These are phyloP conservation scores for Eremochloa ophiuroides DNA, from an alignment of 176 grass and related monocot genomes.

Conservation along the genomic window DNA sequence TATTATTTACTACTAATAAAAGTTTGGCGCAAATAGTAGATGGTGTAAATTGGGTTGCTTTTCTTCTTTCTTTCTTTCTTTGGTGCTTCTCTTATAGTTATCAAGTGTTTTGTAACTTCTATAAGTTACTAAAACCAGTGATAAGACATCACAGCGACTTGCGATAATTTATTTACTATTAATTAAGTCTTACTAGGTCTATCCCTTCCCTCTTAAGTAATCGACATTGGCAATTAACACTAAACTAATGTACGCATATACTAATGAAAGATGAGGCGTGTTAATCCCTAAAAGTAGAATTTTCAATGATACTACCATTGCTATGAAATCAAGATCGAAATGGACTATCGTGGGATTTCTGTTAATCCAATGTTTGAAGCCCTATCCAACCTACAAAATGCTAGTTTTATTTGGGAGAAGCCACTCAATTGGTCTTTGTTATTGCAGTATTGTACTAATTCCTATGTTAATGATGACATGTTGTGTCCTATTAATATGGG, in stretches of 20 bases:
- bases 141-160: not conserved
- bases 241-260: not conserved
- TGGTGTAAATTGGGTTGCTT: not conserved
- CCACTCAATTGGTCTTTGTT: not conserved
- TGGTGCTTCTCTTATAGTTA: no score
- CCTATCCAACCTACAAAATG: not conserved
- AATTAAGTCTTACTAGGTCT: not conserved
- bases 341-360: not conserved
- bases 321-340: not conserved
- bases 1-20: not conserved
- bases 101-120: not conserved
- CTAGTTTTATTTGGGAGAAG: not conserved
- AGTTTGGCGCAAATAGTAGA: no score
- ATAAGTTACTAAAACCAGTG: not conserved
- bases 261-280: not conserved
- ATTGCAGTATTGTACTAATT: not conserved
- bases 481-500: not conserved
- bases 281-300: not conserved
- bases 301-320: not conserved
- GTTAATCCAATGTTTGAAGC: not conserved
- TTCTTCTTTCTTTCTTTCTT: not conserved
- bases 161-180: not conserved
- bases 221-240: not conserved
- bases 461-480: not conserved
- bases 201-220: not conserved